Conservation (phyloP, 352 stramenopile species). For the Aphanomyces stellatus region DNA sequence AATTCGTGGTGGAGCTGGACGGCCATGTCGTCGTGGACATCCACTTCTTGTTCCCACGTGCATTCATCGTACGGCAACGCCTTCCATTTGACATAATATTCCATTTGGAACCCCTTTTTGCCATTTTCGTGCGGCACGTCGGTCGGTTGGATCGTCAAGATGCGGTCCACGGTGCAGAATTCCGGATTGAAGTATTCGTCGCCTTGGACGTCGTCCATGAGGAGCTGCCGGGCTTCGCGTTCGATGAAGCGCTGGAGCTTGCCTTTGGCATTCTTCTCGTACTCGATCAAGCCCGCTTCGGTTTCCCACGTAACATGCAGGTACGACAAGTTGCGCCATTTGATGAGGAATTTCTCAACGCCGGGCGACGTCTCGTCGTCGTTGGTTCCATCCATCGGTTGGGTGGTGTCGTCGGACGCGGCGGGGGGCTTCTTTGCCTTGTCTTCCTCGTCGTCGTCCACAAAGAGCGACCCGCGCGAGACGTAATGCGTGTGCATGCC, state of each 20-base stretch:
- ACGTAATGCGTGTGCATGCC: slow-evolving; percentile 16
- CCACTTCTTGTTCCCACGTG: slow-evolving; percentile 97
- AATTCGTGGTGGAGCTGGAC: slow-evolving; percentile 71
- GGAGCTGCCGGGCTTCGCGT: slow-evolving; percentile 46
- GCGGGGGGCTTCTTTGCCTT: slow-evolving; percentile 6
- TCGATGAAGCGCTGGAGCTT: slow-evolving; percentile 84
- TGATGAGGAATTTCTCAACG: slow-evolving; percentile 58
- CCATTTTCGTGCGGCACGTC: slow-evolving; percentile 27
- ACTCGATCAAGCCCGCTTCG: slow-evolving; percentile 68
- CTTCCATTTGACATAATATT: slow-evolving; percentile 99
- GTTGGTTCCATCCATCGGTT: background rate
- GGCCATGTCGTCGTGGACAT: slow-evolving; percentile 86
- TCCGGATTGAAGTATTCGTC: slow-evolving; percentile 90
- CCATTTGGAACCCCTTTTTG: slow-evolving; percentile 44
- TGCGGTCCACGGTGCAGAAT: slow-evolving; percentile 81
- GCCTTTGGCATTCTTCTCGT: slow-evolving; percentile 75
- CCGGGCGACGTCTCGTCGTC: background rate
- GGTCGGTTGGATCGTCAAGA: slow-evolving; percentile 77
- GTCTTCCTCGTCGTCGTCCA: background rate
- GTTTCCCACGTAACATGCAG: slow-evolving; percentile 88
- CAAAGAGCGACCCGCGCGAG: background rate
- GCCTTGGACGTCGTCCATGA: slow-evolving; percentile 41
- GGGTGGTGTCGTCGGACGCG: background rate
- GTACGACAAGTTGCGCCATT: slow-evolving; percentile 86
- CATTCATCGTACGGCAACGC: slow-evolving; percentile 95